Evolutionary conservation across 140 eudicot genomes (phyloP), one percentile per base, ranked within the genome.

Genomic region (Oenanthe javanica): DNA sequence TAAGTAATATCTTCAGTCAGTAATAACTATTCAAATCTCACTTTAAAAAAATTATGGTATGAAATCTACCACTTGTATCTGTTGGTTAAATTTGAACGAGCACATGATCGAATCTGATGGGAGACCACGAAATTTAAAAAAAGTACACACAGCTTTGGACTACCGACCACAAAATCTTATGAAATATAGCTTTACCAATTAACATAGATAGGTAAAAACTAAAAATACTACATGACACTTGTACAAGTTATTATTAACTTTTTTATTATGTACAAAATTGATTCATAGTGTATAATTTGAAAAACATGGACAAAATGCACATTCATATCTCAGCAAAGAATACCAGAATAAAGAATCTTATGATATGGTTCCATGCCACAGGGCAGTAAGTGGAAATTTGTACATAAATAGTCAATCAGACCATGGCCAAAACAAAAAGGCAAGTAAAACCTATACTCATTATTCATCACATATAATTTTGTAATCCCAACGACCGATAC

Each of bases 301-400:
- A 59, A 59, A 59, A 59, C 69, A 59, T 59, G 69, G 38, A 61
- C 70, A 61, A 61, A 61, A n/a, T 61, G 36, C 70, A 61, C 70
- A 61, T 61, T 61, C 38, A 61, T n/a, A n/a, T 61, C 70, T 61
- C 38, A 61, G 31, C 70, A 23, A 61, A 61, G 6, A 61, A 61
- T 15, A 61, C 70, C 70, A 61, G 70, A 61, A 61, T 23, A 61
- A 61, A 23, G 70, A 61, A 61, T 61, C 70, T 61, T n/a, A 10
- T 2, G 70, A 61, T 23, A 61, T 21, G 70, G 70, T 8, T 61
- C 70, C 70, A 61, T 61, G 5, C 15, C 70, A 61, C 36, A n/a
- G 7, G 31, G 70, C 23, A 9, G 9, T 23, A 61, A n/a, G 11
- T 61, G 70, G 38, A n/a, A 61, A 61, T 61, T 61, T n/a, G 3